Conservation (phyloP, 2,329 filamentous ascomycete species). For the Epichloe brachyelytri region DNA sequence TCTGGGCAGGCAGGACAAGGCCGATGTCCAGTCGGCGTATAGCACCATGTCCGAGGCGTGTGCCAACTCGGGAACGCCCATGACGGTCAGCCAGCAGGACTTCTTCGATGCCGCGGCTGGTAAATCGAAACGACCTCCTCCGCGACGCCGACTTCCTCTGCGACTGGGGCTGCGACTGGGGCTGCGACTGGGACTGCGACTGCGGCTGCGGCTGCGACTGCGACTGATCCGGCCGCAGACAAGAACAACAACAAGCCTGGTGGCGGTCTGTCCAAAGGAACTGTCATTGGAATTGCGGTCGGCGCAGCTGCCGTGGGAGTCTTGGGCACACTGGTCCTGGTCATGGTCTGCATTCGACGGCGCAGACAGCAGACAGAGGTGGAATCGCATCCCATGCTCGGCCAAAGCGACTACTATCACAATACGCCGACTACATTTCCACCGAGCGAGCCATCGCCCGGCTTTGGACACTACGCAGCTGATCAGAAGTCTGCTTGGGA, state of each 20-base stretch:
- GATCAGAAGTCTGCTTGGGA: conserved; percentile 8
- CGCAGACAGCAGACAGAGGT: conserved; percentile 13
- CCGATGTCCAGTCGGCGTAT: conserved; percentile 30
- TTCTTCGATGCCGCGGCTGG: conserved; percentile 21
- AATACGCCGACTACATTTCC: conserved; percentile 10
- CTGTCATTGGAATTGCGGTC: conserved; percentile 28
- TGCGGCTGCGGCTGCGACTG: background rate
- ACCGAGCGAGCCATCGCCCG: conserved; percentile 12
- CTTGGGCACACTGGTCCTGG: conserved; percentile 12
- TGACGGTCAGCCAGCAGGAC: conserved; percentile 27
- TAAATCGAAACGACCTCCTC: background rate
- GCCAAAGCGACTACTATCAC: conserved; percentile 8
- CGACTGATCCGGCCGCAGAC: background rate
- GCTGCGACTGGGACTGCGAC: background rate
- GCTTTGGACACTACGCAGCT: background rate
- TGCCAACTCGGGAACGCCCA: conserved; percentile 27
- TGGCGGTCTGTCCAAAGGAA: conserved; percentile 19
- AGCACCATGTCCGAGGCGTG: conserved; percentile 31
- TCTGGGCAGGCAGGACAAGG: conserved; percentile 21
- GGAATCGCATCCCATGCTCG: conserved; percentile 20
- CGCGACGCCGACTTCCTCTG: background rate
- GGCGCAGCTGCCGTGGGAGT: conserved; percentile 21
- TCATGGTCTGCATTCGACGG: conserved; percentile 17
- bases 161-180: no score
- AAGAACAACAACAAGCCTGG: background rate